Percentiles rank a stretch among this genome's conserved stretches.
phyloP scores from a whole-genome alignment of 2,329 filamentous ascomycete genomes.

The Pyrenochaeta sp. region DNA sequence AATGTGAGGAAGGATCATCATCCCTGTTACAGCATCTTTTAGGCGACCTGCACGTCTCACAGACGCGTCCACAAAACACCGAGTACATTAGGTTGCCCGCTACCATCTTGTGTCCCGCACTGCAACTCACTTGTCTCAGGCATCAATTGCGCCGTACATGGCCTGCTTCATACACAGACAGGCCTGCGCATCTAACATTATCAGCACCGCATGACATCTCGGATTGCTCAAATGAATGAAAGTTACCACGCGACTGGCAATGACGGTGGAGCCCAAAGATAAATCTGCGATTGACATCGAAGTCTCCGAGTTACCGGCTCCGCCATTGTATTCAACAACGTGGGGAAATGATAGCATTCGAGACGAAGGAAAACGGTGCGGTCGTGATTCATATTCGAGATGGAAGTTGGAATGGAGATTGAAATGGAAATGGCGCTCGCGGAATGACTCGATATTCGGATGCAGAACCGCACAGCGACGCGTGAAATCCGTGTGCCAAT shows the following conservation, averaged over 20 bases:
- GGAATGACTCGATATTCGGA: background rate
- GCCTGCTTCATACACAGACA: background rate
- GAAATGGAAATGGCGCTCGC: slow-evolving; percentile 4
- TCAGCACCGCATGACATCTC: background rate
- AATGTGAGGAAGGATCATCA: background rate
- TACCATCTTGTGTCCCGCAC: background rate
- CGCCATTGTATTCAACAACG: slow-evolving; percentile 4
- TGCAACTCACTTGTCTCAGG: background rate
- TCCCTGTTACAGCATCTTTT: background rate
- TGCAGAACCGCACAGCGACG: background rate
- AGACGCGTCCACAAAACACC: background rate
- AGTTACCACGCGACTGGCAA: background rate
- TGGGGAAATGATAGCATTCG: slow-evolving; percentile 9
- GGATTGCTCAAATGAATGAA: background rate
- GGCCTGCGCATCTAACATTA: background rate
- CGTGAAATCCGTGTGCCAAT: background rate
- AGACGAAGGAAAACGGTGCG: background rate
- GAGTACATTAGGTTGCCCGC: no score
- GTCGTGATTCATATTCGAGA: background rate
- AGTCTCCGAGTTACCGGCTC: background rate
- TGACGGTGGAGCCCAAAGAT: background rate
- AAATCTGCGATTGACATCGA: background rate
- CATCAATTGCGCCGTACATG: no score
- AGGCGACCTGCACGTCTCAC: slow-evolving; percentile 10
- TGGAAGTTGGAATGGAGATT: slow-evolving; percentile 6